Base-by-base conservation (phyloP, 768 basidiomycete genomes). In the Suillus luteus region DNA sequence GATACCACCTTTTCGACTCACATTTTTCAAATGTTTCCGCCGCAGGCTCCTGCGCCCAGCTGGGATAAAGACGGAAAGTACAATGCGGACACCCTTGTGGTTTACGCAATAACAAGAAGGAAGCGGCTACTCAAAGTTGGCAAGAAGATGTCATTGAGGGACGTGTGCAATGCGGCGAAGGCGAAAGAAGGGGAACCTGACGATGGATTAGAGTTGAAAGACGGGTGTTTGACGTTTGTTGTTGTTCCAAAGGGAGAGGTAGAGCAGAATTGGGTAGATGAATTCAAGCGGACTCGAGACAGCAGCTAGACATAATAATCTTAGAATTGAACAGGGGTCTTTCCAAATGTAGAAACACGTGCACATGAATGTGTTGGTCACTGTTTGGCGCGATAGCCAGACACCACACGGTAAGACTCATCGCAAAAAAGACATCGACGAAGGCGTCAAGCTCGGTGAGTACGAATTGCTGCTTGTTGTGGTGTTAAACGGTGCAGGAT, bases 121-220 rank as follows among this genome's bases (percentile, higher is more conserved):
- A 90, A 85, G 70, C 83, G 93, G 44, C 75, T 99, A 54, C 79
- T 99, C 64, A 99, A 96, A 77, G 86, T 96, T 5, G 96, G 96
- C 15, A 92, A 89, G 78, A 94, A 91, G 73, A 89, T 96, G 86
- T 90, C 90, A 12, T 78, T 99, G 64, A 77, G 82, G 54, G 92
- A 95, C 69, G 89, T 96, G 4, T 89, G 88, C 68, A 77, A 76
- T 11, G 86, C 84, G 4, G 84, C 89, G 1, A 84, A 82, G 67
- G 85, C 75, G 22, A 88, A 85, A 74, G 82, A 81, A 19, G 87
- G 84, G 2, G 85, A 85, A 61, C 78, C 78, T 38, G 75, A 69
- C 65, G 96, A 99, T 72, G 95, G 96, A 1, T 73, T 98, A 59
- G 92, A 94, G 71, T 71, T 98, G 54, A 89, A 87, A 68, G 92